A percentile compares a stretch with the other conserved stretches of the same genome.
Evolutionary conservation across 257 asterid species (phyloP).

Genomic region (Thymus quinquecostatus): DNA sequence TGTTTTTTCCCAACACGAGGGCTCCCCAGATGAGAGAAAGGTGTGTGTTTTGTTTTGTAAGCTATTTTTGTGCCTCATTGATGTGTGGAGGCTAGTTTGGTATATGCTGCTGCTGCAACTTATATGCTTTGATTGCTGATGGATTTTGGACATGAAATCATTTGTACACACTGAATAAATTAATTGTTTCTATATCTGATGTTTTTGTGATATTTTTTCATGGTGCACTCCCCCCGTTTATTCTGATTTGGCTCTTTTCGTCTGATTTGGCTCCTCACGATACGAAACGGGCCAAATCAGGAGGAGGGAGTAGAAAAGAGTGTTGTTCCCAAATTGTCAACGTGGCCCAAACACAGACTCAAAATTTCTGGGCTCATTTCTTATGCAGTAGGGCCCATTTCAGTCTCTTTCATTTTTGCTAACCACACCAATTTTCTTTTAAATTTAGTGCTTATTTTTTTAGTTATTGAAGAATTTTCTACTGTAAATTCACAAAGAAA

Average conservation of each 20-base stretch:
- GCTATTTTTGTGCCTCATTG: slow-evolving; percentile 24
- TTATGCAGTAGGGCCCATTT: background rate
- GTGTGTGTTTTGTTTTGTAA: slow-evolving; percentile 24
- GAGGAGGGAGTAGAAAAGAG: slow-evolving; percentile 3
- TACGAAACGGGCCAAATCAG: too few relatives aligned
- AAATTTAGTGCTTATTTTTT: background rate
- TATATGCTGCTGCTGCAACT: slow-evolving; percentile 3
- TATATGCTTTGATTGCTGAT: slow-evolving; percentile 32
- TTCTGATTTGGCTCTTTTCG: too few relatives aligned
- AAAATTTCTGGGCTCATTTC: slow-evolving; percentile 25
- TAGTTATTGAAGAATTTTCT: background rate
- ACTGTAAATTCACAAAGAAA: background rate
- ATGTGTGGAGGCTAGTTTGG: slow-evolving; percentile 25
- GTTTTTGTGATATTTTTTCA: background rate
- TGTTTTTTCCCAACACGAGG: slow-evolving; percentile 19
- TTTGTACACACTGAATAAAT: slow-evolving; percentile 20
- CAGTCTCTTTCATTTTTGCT: slow-evolving; percentile 14
- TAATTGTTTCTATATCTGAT: background rate
- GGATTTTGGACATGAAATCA: slow-evolving; percentile 25
- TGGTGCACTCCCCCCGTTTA: too few relatives aligned
- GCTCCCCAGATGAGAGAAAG: slow-evolving; percentile 19
- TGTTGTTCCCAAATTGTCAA: slow-evolving; percentile 32
- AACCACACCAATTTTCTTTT: slow-evolving; percentile 12
- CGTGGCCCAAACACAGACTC: slow-evolving; percentile 41
- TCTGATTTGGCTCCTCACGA: too few relatives aligned